Evolutionary conservation across 2,329 filamentous ascomycete species (phyloP), one percentile per base, ranked within the genome.

Genomic region (Neopestalotiopsis sp.): DNA sequence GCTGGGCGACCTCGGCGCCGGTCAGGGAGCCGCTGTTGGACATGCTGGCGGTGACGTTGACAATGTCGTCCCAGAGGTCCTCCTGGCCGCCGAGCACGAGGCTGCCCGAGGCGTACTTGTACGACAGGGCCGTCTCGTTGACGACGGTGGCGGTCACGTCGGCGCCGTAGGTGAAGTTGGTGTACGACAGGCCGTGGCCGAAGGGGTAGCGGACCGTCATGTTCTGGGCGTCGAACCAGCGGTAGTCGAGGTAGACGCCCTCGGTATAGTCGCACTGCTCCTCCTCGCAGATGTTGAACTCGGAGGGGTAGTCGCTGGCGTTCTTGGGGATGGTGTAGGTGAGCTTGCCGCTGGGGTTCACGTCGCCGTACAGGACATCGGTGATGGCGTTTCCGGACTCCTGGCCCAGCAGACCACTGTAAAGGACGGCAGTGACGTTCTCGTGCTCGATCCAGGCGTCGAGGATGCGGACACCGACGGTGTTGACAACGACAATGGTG

Each of bases 401-500:
- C 3, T 91, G 85, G 7, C 89, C 89, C 0, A 89, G 88, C 32
- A 90, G 80, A 73, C 86, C 85, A 42, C 86, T 88, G 76, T 85
- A 90, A 4, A 91, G 74, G 40, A 91, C 86, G 17, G 88, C 89
- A 5, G 87, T 89, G 28, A 91, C 84, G 75, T 91, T 91, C 7
- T 83, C 81, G 74, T 88, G 83, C n/a, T 86, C 78, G 68, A 86
- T 84, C 79, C 84, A 90, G 1, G 86, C 81, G 68, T 87, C 83
- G 42, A 92, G 79, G 9, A 91, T 79, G 34, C 91, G 86, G 2
- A 89, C 83, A 2, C 89, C 89, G n/a, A 88, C 86, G 10, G 87
- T 88, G 80, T 92, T 90, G 69, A 92, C 85, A 69, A 92, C 84
- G 34, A 92, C 86, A 52, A 93, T 84, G 13, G 90, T 92, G 81